Base-by-base conservation (phyloP, 2,329 filamentous ascomycete genomes). In the Diaporthe sp. region DNA sequence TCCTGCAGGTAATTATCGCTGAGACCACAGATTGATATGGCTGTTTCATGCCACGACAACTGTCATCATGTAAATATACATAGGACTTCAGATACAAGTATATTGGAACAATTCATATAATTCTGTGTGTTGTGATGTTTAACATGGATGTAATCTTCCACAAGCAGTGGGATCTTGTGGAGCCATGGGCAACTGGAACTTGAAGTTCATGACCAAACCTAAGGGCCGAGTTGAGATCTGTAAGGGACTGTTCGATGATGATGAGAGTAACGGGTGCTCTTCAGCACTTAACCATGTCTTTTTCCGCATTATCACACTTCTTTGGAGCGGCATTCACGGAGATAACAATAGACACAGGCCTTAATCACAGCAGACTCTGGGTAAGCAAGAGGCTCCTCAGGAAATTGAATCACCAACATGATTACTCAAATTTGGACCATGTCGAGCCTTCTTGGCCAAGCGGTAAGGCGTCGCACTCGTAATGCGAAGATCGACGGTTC, bases 381-480 rank as follows among this genome's bases (percentile, higher is more conserved):
- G 12, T 13, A 13, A 39, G 37, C 10, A 3, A 0, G 12, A 13
- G 3, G 4, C 10, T 39, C 37, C 37, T 39, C 37, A 39, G 37
- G 10, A 12, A 13, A 5, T 39, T 0, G 5, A 20, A 2, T 17
- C 0, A 17, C 1, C 13, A 7, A 4, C 10, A 61, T 42, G 4
- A 20, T 10, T 1, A 15, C 3, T 15, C 2, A n/a, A 6, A 28
- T 25, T 10, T 17, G 1, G 3, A 1, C 2, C 0, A 2, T 8
- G 2, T 49, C 20, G 13, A 72, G 74, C 74, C 74, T 57, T 57
- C 74, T 58, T 75, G 74, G 74, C 74, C 63, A 70, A 76, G 74
- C 71, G 74, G 74, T 76, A 76, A 57, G 63, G 74, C 74, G 71
- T 76, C 74, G 60, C 74, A 76, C 74, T 75, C 70, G 74, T 75